These are phyloP conservation scores for Gypsophila paniculata DNA, from an alignment of 179 eudicot genomes.

Conservation along the genomic window DNA sequence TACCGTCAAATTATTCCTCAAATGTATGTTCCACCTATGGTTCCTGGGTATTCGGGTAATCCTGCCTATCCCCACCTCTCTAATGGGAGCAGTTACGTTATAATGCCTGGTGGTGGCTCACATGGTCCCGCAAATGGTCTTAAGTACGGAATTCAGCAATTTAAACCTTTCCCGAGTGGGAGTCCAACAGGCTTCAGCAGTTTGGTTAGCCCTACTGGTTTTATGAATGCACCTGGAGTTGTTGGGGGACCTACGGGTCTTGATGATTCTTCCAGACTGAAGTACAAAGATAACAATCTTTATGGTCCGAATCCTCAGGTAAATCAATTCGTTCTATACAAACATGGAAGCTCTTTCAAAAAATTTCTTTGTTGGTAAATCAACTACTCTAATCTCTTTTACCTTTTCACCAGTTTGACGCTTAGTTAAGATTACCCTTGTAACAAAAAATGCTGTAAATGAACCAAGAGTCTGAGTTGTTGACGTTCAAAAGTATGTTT, in stretches of 20 bases:
- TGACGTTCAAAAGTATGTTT: too few species aligned
- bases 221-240: constrained; percentile 65
- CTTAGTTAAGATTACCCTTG: background rate
- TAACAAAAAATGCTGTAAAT: too few species aligned
- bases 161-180: constrained; percentile 70
- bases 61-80: constrained; percentile 81
- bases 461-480: too few species aligned
- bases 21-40: constrained; percentile 80
- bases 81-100: constrained; percentile 71
- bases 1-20: constrained; percentile 80
- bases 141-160: constrained; percentile 80
- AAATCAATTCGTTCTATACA: background rate
- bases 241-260: constrained; percentile 70
- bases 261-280: constrained; percentile 75
- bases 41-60: constrained; percentile 74
- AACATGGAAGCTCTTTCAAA: background rate
- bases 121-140: constrained; percentile 57
- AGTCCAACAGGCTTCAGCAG: constrained; percentile 70
- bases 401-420: background rate
- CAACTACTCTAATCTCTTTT: background rate
- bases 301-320: constrained; percentile 92
- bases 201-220: constrained; percentile 62
- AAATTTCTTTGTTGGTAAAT: too few species aligned
- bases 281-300: constrained; percentile 72
- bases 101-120: constrained; percentile 84